phyloP scores from a whole-genome alignment of 768 basidiomycete genomes.

The Suillus variegatus region DNA sequence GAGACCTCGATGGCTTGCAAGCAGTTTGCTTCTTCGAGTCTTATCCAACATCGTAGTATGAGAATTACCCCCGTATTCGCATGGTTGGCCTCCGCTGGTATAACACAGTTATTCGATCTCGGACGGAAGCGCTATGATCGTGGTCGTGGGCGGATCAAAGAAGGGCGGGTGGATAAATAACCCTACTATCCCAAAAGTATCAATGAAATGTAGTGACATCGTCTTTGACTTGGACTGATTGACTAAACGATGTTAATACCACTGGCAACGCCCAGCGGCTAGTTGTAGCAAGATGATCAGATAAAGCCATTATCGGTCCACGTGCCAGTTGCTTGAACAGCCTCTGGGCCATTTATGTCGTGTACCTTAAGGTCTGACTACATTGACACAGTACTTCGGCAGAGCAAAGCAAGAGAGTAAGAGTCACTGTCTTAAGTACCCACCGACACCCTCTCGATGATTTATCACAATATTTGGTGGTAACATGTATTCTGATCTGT shows the following conservation, averaged over 20 bases:
- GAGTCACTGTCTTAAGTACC: neutral
- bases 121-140: slow-evolving; percentile 76
- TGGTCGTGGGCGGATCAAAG: slow-evolving; percentile 71
- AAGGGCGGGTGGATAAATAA: slow-evolving; percentile 52
- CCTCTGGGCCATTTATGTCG: neutral
- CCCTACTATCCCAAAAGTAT: too few species aligned
- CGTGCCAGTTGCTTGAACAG: neutral
- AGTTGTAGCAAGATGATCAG: too few species aligned
- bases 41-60: slow-evolving; percentile 56
- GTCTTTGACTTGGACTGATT: too few species aligned
- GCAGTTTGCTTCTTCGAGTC: slow-evolving; percentile 72
- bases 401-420: neutral
- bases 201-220: too few species aligned
- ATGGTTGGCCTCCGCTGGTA: slow-evolving; percentile 86
- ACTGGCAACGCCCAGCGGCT: too few species aligned
- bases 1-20: slow-evolving; percentile 73
- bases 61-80: slow-evolving; percentile 63
- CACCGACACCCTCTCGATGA: neutral
- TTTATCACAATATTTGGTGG: neutral
- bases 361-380: neutral
- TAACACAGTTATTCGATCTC: slow-evolving; percentile 66
- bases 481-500: neutral
- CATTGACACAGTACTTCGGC: neutral
- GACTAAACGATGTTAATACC: too few species aligned
- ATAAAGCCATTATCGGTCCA: neutral